These are phyloP conservation scores for Sambucus nigra DNA, from an alignment of 129 eudicot species.

Conservation along the genomic window DNA sequence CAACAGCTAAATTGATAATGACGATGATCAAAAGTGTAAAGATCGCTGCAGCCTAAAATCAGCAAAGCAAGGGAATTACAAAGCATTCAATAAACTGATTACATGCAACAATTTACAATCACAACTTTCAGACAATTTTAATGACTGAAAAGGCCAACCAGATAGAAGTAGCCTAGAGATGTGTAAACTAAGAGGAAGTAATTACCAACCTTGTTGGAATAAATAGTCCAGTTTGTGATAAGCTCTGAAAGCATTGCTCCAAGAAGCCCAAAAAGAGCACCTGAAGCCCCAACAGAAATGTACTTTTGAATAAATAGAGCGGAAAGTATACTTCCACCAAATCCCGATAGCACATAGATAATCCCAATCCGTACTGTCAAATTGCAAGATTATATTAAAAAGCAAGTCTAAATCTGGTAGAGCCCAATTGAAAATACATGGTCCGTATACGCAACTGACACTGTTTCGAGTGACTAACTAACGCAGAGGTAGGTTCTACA, in stretches of 20 bases:
- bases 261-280: slow-evolving; percentile 87
- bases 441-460: no score
- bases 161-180: background rate
- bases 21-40: slow-evolving; percentile 52
- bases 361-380: slow-evolving; percentile 65
- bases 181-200: background rate
- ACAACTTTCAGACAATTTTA: background rate
- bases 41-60: slow-evolving; percentile 53
- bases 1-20: slow-evolving; percentile 56
- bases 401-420: background rate
- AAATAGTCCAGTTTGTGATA: slow-evolving; percentile 77
- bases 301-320: slow-evolving; percentile 35
- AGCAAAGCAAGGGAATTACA: slow-evolving; percentile 3
- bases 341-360: slow-evolving; percentile 69
- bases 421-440: no score
- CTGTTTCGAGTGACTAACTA: no score
- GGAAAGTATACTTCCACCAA: slow-evolving; percentile 79
- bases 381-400: background rate
- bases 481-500: no score
- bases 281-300: slow-evolving; percentile 92
- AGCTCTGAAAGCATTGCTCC: slow-evolving; percentile 94
- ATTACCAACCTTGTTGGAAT: slow-evolving; percentile 59
- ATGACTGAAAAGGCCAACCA: background rate
- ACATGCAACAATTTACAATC: background rate
- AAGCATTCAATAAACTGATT: background rate